Evolutionary conservation across 2,329 filamentous ascomycete genomes (phyloP), one percentile per base, ranked within the genome.

Genomic region (Blastomyces emzantsi): DNA sequence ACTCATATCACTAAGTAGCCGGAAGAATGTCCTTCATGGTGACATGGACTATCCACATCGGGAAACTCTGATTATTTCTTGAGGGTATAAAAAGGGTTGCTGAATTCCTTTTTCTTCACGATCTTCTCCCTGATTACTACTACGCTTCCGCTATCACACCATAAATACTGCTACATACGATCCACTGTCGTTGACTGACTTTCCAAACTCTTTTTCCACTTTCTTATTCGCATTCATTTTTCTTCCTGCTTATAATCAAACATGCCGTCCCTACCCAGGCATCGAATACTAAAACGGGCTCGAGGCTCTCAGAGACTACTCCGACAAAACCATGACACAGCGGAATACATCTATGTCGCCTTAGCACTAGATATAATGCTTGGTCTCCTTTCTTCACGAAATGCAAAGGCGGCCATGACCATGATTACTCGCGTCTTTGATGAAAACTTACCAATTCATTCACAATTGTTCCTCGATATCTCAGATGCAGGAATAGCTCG

Each of bases 291-390:
- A 25, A 28, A 52, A 49, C 25, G 59, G 15, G 28, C 59, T 49
- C 25, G 3, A 7, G 43, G 59, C 9, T 49, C 47, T 8, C n/a
- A 11, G 22, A 30, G n/a, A 13, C 36, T 61, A 25, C 25, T 0
- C 25, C 59, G 41, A 52, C 43, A 61, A 36, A 8, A 4, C 17
- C 2, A 11, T 8, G 28, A n/a, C 11, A 61, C 59, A 15, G 41
- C 30, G 41, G 22, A 47, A 61, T 51, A 61, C 59, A 30, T 28
- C 25, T 52, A 61, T 51, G 41, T 61, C 43, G 59, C 59, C 17
- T 61, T 43, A 49, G 59, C 59, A 28, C 41, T 61, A 28, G 59
- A 61, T 17, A 19, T 28, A 47, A 43, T 22, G 0, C n/a, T 61
- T 30, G 39, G 6, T 22, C 39, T 61, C 22, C 59, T 61, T 61